Conservation (phyloP, 768 basidiomycete genomes). For the Leccinellum luteum region DNA sequence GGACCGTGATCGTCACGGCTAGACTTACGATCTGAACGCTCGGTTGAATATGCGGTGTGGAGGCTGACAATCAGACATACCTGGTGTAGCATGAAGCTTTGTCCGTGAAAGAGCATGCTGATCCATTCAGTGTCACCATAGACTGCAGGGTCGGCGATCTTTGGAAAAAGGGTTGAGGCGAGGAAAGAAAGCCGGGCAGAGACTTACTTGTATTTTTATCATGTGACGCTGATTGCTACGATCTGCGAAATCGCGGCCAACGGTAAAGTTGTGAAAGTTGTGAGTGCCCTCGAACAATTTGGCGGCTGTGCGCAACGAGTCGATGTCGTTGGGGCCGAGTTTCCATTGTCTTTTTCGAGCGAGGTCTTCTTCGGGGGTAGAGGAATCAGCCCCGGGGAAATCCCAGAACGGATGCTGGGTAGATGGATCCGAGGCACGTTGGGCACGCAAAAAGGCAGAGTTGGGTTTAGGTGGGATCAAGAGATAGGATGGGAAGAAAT, state of each 20-base stretch:
- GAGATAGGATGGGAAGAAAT: slow-evolving; percentile 92
- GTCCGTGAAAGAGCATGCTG: slow-evolving; percentile 89
- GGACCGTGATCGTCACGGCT: background rate
- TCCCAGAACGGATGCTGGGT: slow-evolving; percentile 66
- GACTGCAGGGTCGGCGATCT: slow-evolving; percentile 85
- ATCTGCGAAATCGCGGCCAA: slow-evolving; percentile 82
- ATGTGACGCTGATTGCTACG: slow-evolving; percentile 82
- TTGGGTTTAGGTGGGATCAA: slow-evolving; percentile 86
- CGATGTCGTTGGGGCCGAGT: slow-evolving; percentile 50
- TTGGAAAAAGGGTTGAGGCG: background rate
- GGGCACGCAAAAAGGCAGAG: slow-evolving; percentile 52
- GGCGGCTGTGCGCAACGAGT: slow-evolving; percentile 52
- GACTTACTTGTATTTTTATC: slow-evolving; percentile 74
- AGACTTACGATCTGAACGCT: slow-evolving; percentile 31
- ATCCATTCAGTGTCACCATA: slow-evolving; percentile 95
- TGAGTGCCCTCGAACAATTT: slow-evolving; percentile 81
- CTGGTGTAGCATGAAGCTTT: slow-evolving; percentile 99
- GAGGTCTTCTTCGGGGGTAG: slow-evolving; percentile 56
- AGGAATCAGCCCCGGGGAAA: slow-evolving; percentile 31
- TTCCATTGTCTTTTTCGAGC: slow-evolving; percentile 73
- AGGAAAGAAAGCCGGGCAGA: background rate
- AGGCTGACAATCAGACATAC: slow-evolving; percentile 36
- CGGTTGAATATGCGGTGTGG: slow-evolving; percentile 10
- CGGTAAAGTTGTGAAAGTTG: slow-evolving; percentile 98
- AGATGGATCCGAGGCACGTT: slow-evolving; percentile 27